Percentiles rank a stretch among this genome's conserved stretches.
These are phyloP conservation scores for Lentinula novae-zelandiae DNA, from an alignment of 1,284 basidiomycete species.

Conservation along the genomic window DNA sequence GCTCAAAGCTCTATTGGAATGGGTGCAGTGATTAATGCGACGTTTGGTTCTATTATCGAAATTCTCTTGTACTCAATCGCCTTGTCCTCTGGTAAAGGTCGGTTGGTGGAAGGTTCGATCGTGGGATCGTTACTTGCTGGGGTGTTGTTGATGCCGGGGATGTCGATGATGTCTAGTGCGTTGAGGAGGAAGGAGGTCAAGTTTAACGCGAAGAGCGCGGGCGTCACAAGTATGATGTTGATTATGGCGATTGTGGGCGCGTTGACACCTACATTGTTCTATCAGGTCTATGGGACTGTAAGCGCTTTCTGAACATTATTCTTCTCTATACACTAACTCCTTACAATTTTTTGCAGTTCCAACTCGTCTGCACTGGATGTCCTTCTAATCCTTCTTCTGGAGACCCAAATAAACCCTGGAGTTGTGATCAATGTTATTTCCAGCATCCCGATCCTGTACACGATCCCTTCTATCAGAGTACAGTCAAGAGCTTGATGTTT, in stretches of 20 bases:
- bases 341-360: slow-evolving; percentile 58
- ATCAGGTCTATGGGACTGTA: slow-evolving; percentile 97
- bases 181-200: slow-evolving; percentile 91
- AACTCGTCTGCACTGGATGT: slow-evolving; percentile 91
- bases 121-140: slow-evolving; percentile 94
- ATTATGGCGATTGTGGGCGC: slow-evolving; percentile 99
- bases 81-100: slow-evolving; percentile 85
- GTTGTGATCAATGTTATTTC: slow-evolving; percentile 92
- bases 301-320: slow-evolving; percentile 30
- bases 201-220: slow-evolving; percentile 97
- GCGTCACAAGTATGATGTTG: slow-evolving; percentile 98
- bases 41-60: slow-evolving; percentile 98
- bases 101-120: slow-evolving; percentile 95
- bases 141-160: slow-evolving; percentile 94
- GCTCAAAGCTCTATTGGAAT: slow-evolving; percentile 98
- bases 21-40: slow-evolving; percentile 99
- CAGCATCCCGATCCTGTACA: slow-evolving; percentile 89
- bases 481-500: slow-evolving; percentile 93
- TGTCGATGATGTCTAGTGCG: slow-evolving; percentile 96
- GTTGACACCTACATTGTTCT: slow-evolving; percentile 94
- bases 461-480: slow-evolving; percentile 96
- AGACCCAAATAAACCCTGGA: slow-evolving; percentile 62
- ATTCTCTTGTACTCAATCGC: slow-evolving; percentile 93
- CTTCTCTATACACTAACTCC: neutral
- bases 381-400: slow-evolving; percentile 43